Conservation (phyloP, 2,329 filamentous ascomycete genomes). For the Lecanicillium sp. region DNA sequence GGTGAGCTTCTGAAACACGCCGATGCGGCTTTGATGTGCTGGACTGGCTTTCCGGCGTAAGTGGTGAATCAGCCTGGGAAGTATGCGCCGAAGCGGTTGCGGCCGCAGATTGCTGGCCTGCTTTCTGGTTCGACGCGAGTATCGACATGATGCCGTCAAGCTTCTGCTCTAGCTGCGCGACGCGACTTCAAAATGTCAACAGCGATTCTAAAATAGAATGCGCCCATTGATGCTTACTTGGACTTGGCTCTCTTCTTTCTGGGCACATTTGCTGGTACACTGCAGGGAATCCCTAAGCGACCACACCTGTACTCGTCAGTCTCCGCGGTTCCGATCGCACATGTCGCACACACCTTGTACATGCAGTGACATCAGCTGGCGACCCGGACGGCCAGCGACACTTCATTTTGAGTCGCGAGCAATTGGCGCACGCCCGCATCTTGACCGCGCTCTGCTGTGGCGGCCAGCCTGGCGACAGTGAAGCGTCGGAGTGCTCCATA, state of each 20-base stretch:
- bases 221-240: too few relatives aligned
- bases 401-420: slow-evolving; percentile 9
- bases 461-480: neutral
- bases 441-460: slow-evolving; percentile 1
- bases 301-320: slow-evolving; percentile 18
- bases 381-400: slow-evolving; percentile 4
- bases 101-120: neutral
- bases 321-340: neutral
- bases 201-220: neutral
- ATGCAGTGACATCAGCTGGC: neutral
- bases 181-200: slow-evolving; percentile 20
- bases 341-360: slow-evolving; percentile 1
- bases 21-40: neutral
- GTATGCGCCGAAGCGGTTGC: slow-evolving; percentile 3
- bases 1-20: neutral
- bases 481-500: neutral
- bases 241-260: slow-evolving; percentile 22
- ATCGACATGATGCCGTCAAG: slow-evolving; percentile 26
- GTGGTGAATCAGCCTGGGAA: slow-evolving; percentile 15
- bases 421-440: slow-evolving; percentile 6
- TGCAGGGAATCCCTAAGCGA: slow-evolving; percentile 20
- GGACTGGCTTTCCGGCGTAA: slow-evolving; percentile 6
- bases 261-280: slow-evolving; percentile 20
- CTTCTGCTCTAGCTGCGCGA: slow-evolving; percentile 25
- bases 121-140: slow-evolving; percentile 14